phyloP scores from a whole-genome alignment of 768 basidiomycete species.

The Podaxis sp. region DNA sequence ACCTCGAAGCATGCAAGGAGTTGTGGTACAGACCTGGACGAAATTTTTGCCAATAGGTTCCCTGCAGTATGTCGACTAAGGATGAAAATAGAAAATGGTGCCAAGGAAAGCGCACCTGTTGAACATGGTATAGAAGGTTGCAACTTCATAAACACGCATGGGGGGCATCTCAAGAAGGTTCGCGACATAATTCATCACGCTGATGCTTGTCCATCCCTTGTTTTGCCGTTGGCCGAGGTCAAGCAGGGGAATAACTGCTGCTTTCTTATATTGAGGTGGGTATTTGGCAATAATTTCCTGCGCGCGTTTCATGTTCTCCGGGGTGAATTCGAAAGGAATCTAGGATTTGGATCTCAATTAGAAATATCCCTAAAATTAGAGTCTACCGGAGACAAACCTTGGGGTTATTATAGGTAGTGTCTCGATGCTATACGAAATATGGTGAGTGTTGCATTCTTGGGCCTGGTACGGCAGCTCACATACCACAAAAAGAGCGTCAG shows the following conservation, averaged over 20 bases:
- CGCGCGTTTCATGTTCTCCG: constrained; percentile 82
- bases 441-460: constrained; percentile 12
- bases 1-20: constrained; percentile 94
- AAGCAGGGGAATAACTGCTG: constrained; percentile 93
- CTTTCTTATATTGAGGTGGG: constrained; percentile 98
- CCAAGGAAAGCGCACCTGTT: constrained; percentile 64
- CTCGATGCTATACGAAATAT: constrained; percentile 70
- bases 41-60: constrained; percentile 94
- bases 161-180: constrained; percentile 90
- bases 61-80: constrained; percentile 33
- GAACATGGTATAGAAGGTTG: constrained; percentile 99
- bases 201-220: constrained; percentile 97
- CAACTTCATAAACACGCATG: constrained; percentile 99
- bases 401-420: constrained; percentile 93
- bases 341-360: constrained; percentile 25
- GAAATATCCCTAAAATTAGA: background rate
- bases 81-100: constrained; percentile 1
- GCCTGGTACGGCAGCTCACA: constrained; percentile 28
- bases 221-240: constrained; percentile 97
- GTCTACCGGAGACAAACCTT: constrained; percentile 47
- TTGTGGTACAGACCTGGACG: constrained; percentile 98
- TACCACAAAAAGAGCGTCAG: constrained; percentile 88
- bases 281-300: constrained; percentile 90
- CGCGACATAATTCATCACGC: constrained; percentile 98
- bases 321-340: constrained; percentile 88